Conservation (phyloP, 164 flowering plant species). For the Buxus sempervirens region DNA sequence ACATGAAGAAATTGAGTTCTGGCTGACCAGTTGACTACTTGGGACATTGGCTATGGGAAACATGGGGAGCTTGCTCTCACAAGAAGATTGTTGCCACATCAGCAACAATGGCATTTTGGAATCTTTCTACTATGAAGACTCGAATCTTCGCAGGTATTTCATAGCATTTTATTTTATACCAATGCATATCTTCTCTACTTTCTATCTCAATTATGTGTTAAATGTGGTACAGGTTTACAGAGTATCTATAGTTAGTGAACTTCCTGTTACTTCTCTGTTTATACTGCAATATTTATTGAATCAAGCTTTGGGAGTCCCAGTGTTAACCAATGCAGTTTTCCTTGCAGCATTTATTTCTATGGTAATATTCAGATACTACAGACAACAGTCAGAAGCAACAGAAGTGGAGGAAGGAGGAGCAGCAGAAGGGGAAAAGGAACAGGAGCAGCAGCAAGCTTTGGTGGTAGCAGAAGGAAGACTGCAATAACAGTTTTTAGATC, state of each 20-base stretch:
- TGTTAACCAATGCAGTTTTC: neutral
- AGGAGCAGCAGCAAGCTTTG: constrained; percentile 33
- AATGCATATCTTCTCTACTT: neutral
- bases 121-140: constrained; percentile 29
- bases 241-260: too few species aligned
- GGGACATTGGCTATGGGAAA: constrained; percentile 30
- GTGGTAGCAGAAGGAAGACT: constrained; percentile 30
- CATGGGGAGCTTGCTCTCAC: constrained; percentile 45
- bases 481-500: constrained; percentile 9
- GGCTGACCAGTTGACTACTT: constrained; percentile 42
- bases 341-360: constrained; percentile 67
- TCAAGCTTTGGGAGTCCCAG: too few species aligned
- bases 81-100: constrained; percentile 41
- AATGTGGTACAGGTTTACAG: too few species aligned
- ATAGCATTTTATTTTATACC: neutral
- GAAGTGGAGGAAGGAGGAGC: constrained; percentile 22
- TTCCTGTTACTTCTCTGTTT: neutral
- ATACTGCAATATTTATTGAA: neutral
- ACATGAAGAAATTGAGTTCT: constrained; percentile 9
- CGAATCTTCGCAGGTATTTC: constrained; percentile 39
- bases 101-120: constrained; percentile 39
- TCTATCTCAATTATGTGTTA: too few species aligned
- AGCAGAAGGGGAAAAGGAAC: constrained; percentile 15
- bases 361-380: constrained; percentile 53
- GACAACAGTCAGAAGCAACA: constrained; percentile 33